phyloP scores from a whole-genome alignment of 129 eudicot genomes.

The Oenanthe sinensis region DNA sequence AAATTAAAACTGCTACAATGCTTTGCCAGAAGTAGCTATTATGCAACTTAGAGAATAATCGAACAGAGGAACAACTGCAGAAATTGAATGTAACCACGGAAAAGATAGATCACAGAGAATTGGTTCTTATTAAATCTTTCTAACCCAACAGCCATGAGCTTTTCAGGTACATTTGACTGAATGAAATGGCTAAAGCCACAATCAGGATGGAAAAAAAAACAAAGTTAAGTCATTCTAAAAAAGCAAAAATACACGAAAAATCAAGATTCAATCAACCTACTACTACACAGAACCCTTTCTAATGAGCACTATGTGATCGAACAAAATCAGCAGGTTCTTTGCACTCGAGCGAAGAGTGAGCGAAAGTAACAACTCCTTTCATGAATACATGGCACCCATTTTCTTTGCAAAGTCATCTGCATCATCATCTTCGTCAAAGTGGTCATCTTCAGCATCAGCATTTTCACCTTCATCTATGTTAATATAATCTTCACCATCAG shows the following conservation, averaged over 20 bases:
- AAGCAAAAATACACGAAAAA: conserved; percentile 11
- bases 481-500: conserved; percentile 49
- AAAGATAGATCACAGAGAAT: neutral
- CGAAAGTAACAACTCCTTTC: conserved; percentile 7
- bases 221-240: neutral
- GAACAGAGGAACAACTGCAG: neutral
- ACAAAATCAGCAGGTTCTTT: conserved; percentile 13
- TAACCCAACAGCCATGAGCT: neutral
- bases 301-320: conserved; percentile 4
- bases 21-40: neutral
- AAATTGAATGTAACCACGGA: neutral
- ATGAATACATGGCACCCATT: conserved; percentile 35
- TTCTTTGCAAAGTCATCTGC: conserved; percentile 54
- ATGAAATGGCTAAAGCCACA: neutral
- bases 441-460: conserved; percentile 11
- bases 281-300: conserved; percentile 8
- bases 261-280: neutral
- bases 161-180: conserved; percentile 3
- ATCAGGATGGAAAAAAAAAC: conserved; percentile 7
- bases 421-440: conserved; percentile 38
- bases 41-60: neutral
- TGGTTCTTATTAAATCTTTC: neutral
- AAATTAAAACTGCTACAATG: neutral
- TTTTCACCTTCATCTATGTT: conserved; percentile 55
- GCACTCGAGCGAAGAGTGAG: neutral